Evolutionary conservation across 345 rosid species (phyloP).

Genomic region (Syzygium aqueum): DNA sequence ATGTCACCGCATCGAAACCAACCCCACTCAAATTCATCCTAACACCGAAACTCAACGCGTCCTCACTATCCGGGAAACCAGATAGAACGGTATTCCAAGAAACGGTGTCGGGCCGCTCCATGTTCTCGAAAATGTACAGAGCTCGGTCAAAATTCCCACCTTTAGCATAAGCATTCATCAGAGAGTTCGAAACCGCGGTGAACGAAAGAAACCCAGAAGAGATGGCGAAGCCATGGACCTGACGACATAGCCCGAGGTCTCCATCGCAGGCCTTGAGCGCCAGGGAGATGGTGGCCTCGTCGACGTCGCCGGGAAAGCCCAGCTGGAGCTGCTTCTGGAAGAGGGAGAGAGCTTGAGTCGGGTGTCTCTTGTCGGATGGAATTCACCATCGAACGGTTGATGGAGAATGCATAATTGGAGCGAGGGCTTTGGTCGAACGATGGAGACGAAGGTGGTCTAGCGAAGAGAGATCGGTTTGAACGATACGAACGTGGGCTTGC

Average conservation of each 20-base stretch:
- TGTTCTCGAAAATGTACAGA: slow-evolving; percentile 47
- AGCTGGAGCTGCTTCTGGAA: slow-evolving; percentile 32
- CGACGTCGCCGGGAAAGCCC: slow-evolving; percentile 12
- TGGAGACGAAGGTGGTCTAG: slow-evolving; percentile 1
- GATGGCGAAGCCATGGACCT: slow-evolving; percentile 63
- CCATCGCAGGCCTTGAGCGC: slow-evolving; percentile 65
- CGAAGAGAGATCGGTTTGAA: neutral
- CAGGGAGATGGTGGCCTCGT: slow-evolving; percentile 51
- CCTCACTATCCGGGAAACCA: slow-evolving; percentile 43
- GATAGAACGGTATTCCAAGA: slow-evolving; percentile 93
- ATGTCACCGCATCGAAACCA: slow-evolving; percentile 36
- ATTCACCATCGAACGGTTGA: slow-evolving; percentile 32
- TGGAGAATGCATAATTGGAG: slow-evolving; percentile 1
- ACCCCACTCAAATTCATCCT: slow-evolving; percentile 44
- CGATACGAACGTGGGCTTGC: neutral
- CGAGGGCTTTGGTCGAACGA: slow-evolving; percentile 24
- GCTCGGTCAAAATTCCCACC: slow-evolving; percentile 40
- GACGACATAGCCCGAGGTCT: slow-evolving; percentile 38
- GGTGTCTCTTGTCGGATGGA: slow-evolving; percentile 20
- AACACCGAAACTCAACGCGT: slow-evolving; percentile 42
- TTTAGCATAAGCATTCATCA: slow-evolving; percentile 67
- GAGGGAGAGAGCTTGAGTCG: slow-evolving; percentile 23
- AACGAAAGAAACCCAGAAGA: slow-evolving; percentile 48
- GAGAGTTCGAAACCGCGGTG: slow-evolving; percentile 51
- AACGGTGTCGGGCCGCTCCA: slow-evolving; percentile 59